Evolutionary conservation across 2,329 filamentous ascomycete genomes (phyloP).

Genomic region (Lasiodiplodia hormozganensis): DNA sequence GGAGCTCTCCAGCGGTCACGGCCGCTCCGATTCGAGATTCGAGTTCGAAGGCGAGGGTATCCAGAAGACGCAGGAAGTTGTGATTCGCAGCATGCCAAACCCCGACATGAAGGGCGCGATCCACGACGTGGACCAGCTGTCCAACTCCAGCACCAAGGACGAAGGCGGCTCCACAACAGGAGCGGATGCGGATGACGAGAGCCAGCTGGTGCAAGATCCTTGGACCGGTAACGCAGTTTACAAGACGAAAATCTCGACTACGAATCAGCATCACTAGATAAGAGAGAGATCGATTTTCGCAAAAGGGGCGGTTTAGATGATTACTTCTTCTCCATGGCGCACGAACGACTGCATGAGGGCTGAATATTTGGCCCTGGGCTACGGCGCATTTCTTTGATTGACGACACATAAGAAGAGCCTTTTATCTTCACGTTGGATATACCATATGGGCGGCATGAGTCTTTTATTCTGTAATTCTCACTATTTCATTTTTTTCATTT

Average conservation of each 20-base stretch:
- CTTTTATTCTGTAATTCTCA: background rate
- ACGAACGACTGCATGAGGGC: constrained; percentile 8
- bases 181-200: constrained; percentile 17
- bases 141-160: constrained; percentile 26
- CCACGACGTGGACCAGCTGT: constrained; percentile 8
- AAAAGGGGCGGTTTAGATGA: background rate
- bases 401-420: constrained; percentile 1
- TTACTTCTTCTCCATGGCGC: constrained; percentile 7
- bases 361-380: background rate
- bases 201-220: constrained; percentile 4
- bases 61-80: constrained; percentile 25
- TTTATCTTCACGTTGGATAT: constrained; percentile 10
- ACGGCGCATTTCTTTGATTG: constrained; percentile 20
- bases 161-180: constrained; percentile 6
- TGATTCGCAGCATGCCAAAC: constrained; percentile 10
- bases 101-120: constrained; percentile 17
- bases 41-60: constrained; percentile 22
- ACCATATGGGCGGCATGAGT: constrained; percentile 18
- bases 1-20: constrained; percentile 17
- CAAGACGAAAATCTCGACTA: background rate
- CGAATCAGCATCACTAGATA: background rate
- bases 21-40: constrained; percentile 19
- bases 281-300: background rate
- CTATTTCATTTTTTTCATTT: background rate
- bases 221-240: background rate